Conservation (phyloP, 2,329 filamentous ascomycete species). For the Monilinia aucupariae region DNA sequence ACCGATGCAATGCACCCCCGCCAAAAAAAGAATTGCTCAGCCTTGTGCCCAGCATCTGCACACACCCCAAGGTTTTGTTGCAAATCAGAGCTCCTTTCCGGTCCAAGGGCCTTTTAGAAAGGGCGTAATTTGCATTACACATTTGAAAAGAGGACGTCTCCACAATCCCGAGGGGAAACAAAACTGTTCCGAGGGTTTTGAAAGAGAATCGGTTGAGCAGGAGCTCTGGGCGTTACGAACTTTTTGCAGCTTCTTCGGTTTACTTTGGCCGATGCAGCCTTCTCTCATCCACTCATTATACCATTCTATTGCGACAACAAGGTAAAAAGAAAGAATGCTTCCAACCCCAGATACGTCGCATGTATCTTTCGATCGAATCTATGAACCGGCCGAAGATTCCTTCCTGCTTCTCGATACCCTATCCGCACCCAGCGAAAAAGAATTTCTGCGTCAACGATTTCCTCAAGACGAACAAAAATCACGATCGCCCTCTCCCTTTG, state of each 20-base stretch:
- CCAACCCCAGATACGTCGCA: constrained; percentile 92
- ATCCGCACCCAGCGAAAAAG: constrained; percentile 47
- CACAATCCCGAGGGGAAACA: background rate
- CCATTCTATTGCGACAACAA: background rate
- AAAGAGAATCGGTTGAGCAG: background rate
- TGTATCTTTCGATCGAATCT: constrained; percentile 80
- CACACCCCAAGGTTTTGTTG: background rate
- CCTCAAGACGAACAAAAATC: constrained; percentile 13
- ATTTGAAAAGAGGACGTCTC: background rate
- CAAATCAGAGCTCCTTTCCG: background rate
- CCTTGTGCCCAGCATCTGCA: constrained; percentile 4
- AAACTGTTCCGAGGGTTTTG: background rate
- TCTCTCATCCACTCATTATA: background rate
- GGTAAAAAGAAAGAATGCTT: constrained; percentile 58
- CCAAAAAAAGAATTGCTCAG: constrained; percentile 16
- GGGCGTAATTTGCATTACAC: background rate
- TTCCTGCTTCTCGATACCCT: constrained; percentile 91
- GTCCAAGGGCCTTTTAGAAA: background rate
- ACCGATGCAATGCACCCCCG: background rate
- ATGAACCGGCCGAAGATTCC: constrained; percentile 94
- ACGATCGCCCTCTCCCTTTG: constrained; percentile 48
- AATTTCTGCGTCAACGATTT: constrained; percentile 28
- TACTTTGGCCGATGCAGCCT: background rate
- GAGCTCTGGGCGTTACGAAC: background rate
- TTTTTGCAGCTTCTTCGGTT: background rate